Evolutionary conservation across 495 filamentous ascomycete genomes (phyloP).

Genomic region (Thozetella sp.): DNA sequence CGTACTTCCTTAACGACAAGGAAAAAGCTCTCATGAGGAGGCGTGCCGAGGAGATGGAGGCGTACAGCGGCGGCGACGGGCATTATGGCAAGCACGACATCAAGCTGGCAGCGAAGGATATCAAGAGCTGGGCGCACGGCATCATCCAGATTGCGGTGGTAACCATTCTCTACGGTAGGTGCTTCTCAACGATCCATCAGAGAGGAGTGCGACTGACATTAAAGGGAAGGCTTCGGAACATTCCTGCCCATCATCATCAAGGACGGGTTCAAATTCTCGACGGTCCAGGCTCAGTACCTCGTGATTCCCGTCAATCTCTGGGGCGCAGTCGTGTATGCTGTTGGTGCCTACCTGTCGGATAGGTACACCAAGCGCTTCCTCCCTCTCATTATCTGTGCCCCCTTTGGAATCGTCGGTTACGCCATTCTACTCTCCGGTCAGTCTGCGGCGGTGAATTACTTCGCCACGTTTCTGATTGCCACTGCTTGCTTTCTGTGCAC

Average conservation of each 20-base stretch:
- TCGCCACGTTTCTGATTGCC: conserved; percentile 65
- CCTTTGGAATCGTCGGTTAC: conserved; percentile 63
- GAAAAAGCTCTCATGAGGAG: conserved; percentile 54
- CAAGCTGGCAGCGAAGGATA: conserved; percentile 49
- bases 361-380: conserved; percentile 56
- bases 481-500: conserved; percentile 27
- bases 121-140: conserved; percentile 62
- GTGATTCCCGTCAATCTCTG: conserved; percentile 72
- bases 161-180: conserved; percentile 66
- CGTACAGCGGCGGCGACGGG: conserved; percentile 59
- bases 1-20: conserved; percentile 55
- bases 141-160: conserved; percentile 64
- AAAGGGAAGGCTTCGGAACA: conserved; percentile 59
- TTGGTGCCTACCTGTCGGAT: conserved; percentile 61
- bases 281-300: conserved; percentile 64
- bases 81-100: conserved; percentile 54
- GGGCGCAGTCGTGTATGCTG: conserved; percentile 63
- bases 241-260: conserved; percentile 77
- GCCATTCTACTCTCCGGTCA: conserved; percentile 60
- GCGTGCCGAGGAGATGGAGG: conserved; percentile 46
- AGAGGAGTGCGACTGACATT: too few relatives aligned
- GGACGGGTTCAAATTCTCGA: conserved; percentile 63
- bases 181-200: not conserved
- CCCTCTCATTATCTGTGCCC: conserved; percentile 54
- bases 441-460: conserved; percentile 61